Percentiles rank a stretch among this genome's conserved stretches.
Conservation (phyloP, 2,329 filamentous ascomycete genomes). For the Pseudocercospora vitis region DNA sequence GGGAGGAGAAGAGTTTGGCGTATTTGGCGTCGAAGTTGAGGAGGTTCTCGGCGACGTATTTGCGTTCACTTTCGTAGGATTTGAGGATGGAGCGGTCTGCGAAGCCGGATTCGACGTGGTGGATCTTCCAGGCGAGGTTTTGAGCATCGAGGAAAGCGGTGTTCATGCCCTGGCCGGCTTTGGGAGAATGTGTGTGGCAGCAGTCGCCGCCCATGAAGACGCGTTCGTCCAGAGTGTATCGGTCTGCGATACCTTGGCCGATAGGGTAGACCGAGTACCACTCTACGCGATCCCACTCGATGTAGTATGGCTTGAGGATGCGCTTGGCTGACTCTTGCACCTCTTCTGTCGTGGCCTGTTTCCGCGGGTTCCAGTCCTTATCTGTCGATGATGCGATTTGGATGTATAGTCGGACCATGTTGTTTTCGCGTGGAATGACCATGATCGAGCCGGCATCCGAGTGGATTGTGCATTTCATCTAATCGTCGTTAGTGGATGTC, state of each 20-base stretch:
- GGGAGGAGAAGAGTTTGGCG: slow-evolving; percentile 82
- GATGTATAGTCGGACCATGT: slow-evolving; percentile 57
- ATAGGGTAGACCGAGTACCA: slow-evolving; percentile 68
- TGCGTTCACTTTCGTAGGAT: slow-evolving; percentile 85
- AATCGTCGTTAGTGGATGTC: slow-evolving; percentile 8
- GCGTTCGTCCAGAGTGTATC: slow-evolving; percentile 63
- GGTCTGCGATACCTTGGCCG: slow-evolving; percentile 64
- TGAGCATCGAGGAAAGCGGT: slow-evolving; percentile 65
- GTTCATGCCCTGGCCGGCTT: slow-evolving; percentile 66
- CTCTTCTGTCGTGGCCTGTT: slow-evolving; percentile 59
- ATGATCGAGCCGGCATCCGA: slow-evolving; percentile 64
- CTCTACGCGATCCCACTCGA: slow-evolving; percentile 64
- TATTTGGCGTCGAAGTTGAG: slow-evolving; percentile 87
- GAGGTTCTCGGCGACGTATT: slow-evolving; percentile 78
- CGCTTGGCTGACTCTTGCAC: slow-evolving; percentile 59
- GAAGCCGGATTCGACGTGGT: slow-evolving; percentile 81
- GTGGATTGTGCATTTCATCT: slow-evolving; percentile 69
- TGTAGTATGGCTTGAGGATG: slow-evolving; percentile 60
- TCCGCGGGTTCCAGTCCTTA: slow-evolving; percentile 61
- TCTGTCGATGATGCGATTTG: slow-evolving; percentile 65
- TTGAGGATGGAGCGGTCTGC: slow-evolving; percentile 71
- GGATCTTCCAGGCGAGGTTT: slow-evolving; percentile 95
- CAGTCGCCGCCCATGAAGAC: slow-evolving; percentile 66
- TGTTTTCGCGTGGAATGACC: slow-evolving; percentile 59
- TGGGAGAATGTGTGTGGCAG: slow-evolving; percentile 64